These are phyloP conservation scores for Colletotrichum trifolii DNA, from an alignment of 2,329 filamentous ascomycete species.

Conservation along the genomic window DNA sequence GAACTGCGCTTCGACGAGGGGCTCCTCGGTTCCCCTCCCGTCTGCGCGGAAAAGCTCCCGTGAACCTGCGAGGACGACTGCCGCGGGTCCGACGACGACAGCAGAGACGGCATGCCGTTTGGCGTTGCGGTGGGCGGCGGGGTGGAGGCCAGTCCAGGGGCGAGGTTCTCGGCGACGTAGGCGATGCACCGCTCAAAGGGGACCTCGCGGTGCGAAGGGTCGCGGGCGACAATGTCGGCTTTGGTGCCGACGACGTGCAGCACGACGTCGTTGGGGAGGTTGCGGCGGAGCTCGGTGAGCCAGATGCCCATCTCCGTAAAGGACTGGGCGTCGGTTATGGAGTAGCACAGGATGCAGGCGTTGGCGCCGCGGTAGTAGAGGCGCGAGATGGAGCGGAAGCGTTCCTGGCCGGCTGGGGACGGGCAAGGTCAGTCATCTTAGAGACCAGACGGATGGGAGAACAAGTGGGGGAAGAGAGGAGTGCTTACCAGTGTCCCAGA, in stretches of 20 bases:
- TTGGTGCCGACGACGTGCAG: slow-evolving; percentile 97
- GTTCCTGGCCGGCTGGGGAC: slow-evolving; percentile 82
- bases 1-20: slow-evolving; percentile 75
- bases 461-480: not conserved
- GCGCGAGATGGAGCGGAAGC: slow-evolving; percentile 92
- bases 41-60: slow-evolving; percentile 44
- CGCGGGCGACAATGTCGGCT: slow-evolving; percentile 87
- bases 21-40: slow-evolving; percentile 64
- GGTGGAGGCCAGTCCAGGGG: slow-evolving; percentile 74
- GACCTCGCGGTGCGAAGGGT: slow-evolving; percentile 82
- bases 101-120: slow-evolving; percentile 43
- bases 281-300: slow-evolving; percentile 85
- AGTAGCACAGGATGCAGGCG: slow-evolving; percentile 93
- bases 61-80: slow-evolving; percentile 31
- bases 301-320: slow-evolving; percentile 94
- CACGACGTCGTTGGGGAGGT: slow-evolving; percentile 81
- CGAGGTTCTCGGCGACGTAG: slow-evolving; percentile 92
- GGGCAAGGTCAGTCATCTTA: not conserved
- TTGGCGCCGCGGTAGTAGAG: slow-evolving; percentile 97
- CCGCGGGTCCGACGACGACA: slow-evolving; percentile 40
- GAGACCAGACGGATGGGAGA: too few relatives aligned
- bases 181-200: slow-evolving; percentile 96
- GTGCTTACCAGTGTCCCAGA: slow-evolving; percentile 85
- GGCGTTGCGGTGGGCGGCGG: slow-evolving; percentile 72
- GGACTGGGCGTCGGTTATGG: slow-evolving; percentile 86